Evolutionary conservation across 2,329 filamentous ascomycete genomes (phyloP).

Genomic region (Claviceps sp.): DNA sequence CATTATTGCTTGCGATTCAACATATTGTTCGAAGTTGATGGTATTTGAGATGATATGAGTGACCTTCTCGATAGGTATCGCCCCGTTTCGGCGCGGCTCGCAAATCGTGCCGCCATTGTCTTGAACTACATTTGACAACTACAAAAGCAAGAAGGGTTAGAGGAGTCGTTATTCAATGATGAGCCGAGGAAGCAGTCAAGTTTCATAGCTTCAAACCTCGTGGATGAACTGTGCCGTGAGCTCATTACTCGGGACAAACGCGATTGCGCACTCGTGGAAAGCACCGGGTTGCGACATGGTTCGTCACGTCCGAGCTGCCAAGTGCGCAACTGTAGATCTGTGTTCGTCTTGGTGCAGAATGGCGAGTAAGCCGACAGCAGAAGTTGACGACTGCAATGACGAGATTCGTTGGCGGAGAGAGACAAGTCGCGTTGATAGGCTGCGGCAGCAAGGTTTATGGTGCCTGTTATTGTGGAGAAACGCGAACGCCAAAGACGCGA

Average conservation of each 20-base stretch:
- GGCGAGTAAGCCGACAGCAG: neutral
- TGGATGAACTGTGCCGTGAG: slow-evolving; percentile 27
- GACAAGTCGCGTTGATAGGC: neutral
- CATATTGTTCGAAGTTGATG: slow-evolving; percentile 84
- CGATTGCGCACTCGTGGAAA: slow-evolving; percentile 30
- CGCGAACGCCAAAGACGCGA: slow-evolving; percentile 20
- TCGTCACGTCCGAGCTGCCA: neutral
- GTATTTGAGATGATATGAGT: slow-evolving; percentile 55
- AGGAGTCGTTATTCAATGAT: slow-evolving; percentile 1
- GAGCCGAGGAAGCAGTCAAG: too few species aligned
- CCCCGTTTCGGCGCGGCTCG: slow-evolving; percentile 33
- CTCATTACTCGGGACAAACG: slow-evolving; percentile 30
- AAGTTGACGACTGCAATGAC: neutral
- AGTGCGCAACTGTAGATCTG: too few species aligned
- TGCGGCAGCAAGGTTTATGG: neutral
- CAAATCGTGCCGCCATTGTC: slow-evolving; percentile 39
- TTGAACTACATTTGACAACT: slow-evolving; percentile 30
- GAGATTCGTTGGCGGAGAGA: neutral
- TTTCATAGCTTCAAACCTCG: slow-evolving; percentile 19
- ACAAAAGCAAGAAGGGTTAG: neutral
- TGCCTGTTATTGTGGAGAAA: neutral
- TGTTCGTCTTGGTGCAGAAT: neutral
- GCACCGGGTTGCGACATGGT: slow-evolving; percentile 20
- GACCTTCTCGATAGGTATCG: slow-evolving; percentile 31
- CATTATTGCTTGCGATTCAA: slow-evolving; percentile 58